phyloP scores from a whole-genome alignment of 768 basidiomycete genomes.

The Candolleomyces aberdarensis region DNA sequence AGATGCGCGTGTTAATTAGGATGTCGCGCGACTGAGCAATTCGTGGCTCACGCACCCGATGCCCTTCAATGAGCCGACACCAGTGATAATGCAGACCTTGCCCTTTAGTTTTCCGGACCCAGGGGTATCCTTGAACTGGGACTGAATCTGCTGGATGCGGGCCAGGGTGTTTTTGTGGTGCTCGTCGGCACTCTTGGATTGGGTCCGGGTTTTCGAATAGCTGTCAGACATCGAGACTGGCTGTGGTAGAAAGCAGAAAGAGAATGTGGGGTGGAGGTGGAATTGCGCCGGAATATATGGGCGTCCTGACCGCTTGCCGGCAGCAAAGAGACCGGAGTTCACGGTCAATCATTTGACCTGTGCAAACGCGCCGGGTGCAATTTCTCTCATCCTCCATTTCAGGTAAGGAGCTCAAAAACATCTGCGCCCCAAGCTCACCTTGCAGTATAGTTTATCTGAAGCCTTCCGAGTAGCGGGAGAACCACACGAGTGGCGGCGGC shows the following conservation, averaged over 20 bases:
- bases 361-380: neutral
- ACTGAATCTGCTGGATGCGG: conserved; percentile 65
- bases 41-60: conserved; percentile 63
- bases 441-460: too few relatives aligned
- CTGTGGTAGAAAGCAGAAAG: neutral
- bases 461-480: too few relatives aligned
- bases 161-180: conserved; percentile 58
- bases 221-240: conserved; percentile 23
- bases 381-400: too few relatives aligned
- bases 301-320: neutral
- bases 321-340: neutral
- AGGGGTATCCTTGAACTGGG: conserved; percentile 54
- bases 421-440: too few relatives aligned
- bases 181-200: conserved; percentile 39
- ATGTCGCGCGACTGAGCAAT: neutral
- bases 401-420: too few relatives aligned
- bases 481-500: too few relatives aligned
- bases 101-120: conserved; percentile 57
- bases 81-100: conserved; percentile 87
- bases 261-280: neutral
- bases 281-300: neutral
- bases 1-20: neutral
- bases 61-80: conserved; percentile 81
- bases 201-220: conserved; percentile 31
- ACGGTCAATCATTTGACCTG: neutral